Base-by-base conservation (phyloP, 345 rosid species). In the Citrus reticulata region DNA sequence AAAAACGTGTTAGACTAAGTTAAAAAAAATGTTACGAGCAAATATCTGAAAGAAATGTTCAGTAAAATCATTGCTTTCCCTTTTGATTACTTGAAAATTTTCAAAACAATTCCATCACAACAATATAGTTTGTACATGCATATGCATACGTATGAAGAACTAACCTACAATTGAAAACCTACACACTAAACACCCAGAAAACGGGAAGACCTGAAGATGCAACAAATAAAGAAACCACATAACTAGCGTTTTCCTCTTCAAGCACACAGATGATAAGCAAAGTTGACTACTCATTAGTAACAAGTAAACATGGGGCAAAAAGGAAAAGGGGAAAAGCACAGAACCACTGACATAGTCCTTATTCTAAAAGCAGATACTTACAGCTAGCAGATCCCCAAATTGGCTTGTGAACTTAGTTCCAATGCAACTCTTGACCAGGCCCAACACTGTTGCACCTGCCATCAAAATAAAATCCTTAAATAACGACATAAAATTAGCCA, bases 381-480 rank as follows among this genome's bases (percentile, higher is more conserved):
- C 99, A 79, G 99, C 99, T 83, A 95, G 89, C 8, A 94, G 85
- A 83, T 95, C 95, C 17, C 98, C 99, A 84, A 93, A 95, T 78
- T 95, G 97, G 84, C 99, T 86, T 6, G 98, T 95, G 85, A 95
- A 94, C 88, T 95, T 95, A 72, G 99, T 95, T 13, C 98, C 97
- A 67, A 93, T 92, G 81, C 95, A 90, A 84, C 98, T 95, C 88
- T 95, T 92, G 58, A 95, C 95, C 49, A 95, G 79, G 69, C 93
- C 91, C 83, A 95, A 82, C 89, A 92, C 84, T 68, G 83, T 80
- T 72, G 85, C 86, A 87, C 95, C 95, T 92, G 89, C 66, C 60
- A 86, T 22, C 32, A 19, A 58, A 17, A 42, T n/a, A 7, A 42
- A 76, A 1, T 20, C 2, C 32, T 37, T 65, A 64, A 64, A 29